phyloP scores from a whole-genome alignment of 2,329 filamentous ascomycete species.

The Cytospora piceicola region DNA sequence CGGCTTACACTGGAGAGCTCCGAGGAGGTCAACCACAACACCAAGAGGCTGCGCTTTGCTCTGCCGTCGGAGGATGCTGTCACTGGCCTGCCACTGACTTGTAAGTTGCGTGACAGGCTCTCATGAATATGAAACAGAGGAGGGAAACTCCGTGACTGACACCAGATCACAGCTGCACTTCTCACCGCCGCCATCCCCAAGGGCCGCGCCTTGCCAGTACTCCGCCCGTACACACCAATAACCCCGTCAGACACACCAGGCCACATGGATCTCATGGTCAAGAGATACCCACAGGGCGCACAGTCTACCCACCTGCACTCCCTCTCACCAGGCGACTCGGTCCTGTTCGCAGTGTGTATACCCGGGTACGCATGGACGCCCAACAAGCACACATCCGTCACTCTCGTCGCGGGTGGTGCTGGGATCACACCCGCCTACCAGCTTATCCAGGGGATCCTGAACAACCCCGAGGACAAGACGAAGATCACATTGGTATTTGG shows the following conservation, averaged over 20 bases:
- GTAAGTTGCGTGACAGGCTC: constrained; percentile 38
- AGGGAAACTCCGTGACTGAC: not conserved
- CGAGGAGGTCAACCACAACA: constrained; percentile 61
- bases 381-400: constrained; percentile 55
- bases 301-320: constrained; percentile 69
- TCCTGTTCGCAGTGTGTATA: constrained; percentile 61
- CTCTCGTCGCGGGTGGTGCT: constrained; percentile 70
- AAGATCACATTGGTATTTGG: constrained; percentile 68
- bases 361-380: constrained; percentile 58
- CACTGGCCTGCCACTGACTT: constrained; percentile 56
- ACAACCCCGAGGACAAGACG: constrained; percentile 64
- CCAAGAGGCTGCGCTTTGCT: constrained; percentile 60
- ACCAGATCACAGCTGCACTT: constrained; percentile 51
- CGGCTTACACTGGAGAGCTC: constrained; percentile 55
- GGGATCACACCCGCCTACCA: constrained; percentile 75
- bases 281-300: constrained; percentile 69
- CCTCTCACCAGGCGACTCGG: constrained; percentile 62
- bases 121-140: not conserved
- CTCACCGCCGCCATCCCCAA: constrained; percentile 64
- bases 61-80: constrained; percentile 51
- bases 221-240: constrained; percentile 70
- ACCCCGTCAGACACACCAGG: constrained; percentile 57
- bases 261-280: constrained; percentile 66
- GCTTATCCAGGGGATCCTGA: constrained; percentile 64
- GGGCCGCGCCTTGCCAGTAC: constrained; percentile 60